These are phyloP conservation scores for Penicillium sp. DNA, from an alignment of 2,329 filamentous ascomycete genomes.

Conservation along the genomic window DNA sequence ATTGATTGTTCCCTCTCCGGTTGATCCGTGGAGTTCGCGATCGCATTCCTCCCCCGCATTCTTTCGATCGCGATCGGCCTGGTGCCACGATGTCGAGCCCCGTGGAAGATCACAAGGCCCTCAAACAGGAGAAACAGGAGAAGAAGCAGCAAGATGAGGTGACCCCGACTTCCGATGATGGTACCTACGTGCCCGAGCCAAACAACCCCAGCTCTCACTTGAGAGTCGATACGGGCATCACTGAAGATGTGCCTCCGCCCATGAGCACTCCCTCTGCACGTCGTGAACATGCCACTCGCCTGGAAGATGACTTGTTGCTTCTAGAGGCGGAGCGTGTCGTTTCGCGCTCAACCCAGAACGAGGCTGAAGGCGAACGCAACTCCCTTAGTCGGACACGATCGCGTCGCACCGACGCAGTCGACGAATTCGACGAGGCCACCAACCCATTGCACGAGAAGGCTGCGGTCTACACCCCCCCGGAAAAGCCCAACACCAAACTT, in stretches of 20 bases:
- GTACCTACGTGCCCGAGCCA: conserved; percentile 27
- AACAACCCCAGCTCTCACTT: conserved; percentile 14
- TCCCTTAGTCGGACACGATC: conserved; percentile 51
- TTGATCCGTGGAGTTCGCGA: conserved; percentile 5
- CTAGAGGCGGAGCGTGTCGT: conserved; percentile 59
- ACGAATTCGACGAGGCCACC: conserved; percentile 62
- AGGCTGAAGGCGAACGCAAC: conserved; percentile 32
- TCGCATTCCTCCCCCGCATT: conserved; percentile 6
- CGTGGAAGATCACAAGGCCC: conserved; percentile 25
- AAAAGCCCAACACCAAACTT: conserved; percentile 56
- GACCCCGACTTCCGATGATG: conserved; percentile 29
- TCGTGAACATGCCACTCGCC: conserved; percentile 54
- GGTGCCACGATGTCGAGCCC: conserved; percentile 36
- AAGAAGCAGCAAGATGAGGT: conserved; percentile 24
- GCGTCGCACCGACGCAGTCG: conserved; percentile 51
- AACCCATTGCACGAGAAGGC: conserved; percentile 64
- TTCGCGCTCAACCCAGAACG: conserved; percentile 38
- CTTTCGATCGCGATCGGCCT: conserved; percentile 19
- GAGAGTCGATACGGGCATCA: conserved; percentile 26
- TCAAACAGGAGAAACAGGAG: conserved; percentile 25
- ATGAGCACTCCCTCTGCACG: conserved; percentile 50
- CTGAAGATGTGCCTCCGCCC: conserved; percentile 4
- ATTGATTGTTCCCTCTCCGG: conserved; percentile 3
- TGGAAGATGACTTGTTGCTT: conserved; percentile 62
- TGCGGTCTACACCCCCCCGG: conserved; percentile 58